phyloP scores from a whole-genome alignment of 495 filamentous ascomycete genomes.

The Penicillium mononematosum region DNA sequence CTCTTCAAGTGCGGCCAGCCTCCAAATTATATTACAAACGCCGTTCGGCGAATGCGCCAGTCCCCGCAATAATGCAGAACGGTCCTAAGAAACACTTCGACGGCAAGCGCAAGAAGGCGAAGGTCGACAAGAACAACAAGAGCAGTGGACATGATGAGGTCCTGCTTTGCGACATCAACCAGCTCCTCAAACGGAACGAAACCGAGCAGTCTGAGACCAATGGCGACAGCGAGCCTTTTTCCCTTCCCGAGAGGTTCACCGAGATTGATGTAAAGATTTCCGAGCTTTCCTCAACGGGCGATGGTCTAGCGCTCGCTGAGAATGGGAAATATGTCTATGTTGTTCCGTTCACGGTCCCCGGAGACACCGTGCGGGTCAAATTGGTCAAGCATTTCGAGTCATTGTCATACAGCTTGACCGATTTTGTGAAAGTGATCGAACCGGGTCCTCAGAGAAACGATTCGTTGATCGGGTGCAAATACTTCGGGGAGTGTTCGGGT shows the following conservation, averaged over 20 bases:
- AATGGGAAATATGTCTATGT: slow-evolving; percentile 75
- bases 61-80: slow-evolving; percentile 34
- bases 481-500: slow-evolving; percentile 84
- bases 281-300: slow-evolving; percentile 83
- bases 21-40: slow-evolving; percentile 13
- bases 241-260: slow-evolving; percentile 64
- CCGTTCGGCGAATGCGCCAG: slow-evolving; percentile 20
- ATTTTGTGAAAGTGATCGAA: slow-evolving; percentile 74
- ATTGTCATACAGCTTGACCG: slow-evolving; percentile 65
- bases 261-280: slow-evolving; percentile 77
- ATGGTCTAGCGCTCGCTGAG: slow-evolving; percentile 70
- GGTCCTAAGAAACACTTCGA: slow-evolving; percentile 28
- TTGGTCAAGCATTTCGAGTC: slow-evolving; percentile 66
- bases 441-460: slow-evolving; percentile 78
- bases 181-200: slow-evolving; percentile 56
- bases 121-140: slow-evolving; percentile 41
- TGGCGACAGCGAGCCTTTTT: slow-evolving; percentile 19
- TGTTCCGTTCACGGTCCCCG: slow-evolving; percentile 84
- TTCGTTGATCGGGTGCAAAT: slow-evolving; percentile 70
- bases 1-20: slow-evolving; percentile 5
- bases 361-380: slow-evolving; percentile 76
- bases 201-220: slow-evolving; percentile 30
- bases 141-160: slow-evolving; percentile 63
- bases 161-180: slow-evolving; percentile 65
- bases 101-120: slow-evolving; percentile 51